These are phyloP conservation scores for Scytalidium sp. DNA, from an alignment of 2,329 filamentous ascomycete species.

Conservation along the genomic window DNA sequence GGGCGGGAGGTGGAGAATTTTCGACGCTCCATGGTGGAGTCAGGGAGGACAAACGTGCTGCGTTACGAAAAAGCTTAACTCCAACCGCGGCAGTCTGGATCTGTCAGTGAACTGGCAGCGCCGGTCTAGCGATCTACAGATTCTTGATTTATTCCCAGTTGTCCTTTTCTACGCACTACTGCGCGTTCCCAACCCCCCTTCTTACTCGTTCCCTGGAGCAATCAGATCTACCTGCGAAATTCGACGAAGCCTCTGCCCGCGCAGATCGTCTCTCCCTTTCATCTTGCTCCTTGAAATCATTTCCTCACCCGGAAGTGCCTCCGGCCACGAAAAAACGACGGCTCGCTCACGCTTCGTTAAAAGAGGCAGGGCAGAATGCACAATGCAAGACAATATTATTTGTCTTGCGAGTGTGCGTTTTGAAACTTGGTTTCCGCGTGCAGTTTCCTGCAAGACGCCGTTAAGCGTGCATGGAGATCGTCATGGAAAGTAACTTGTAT, in stretches of 20 bases:
- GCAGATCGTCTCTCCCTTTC: not conserved
- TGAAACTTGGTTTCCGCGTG: not conserved
- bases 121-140: too few species aligned
- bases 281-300: not conserved
- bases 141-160: too few species aligned
- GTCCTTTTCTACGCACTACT: too few species aligned
- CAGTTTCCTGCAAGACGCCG: not conserved
- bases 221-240: too few species aligned
- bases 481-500: not conserved
- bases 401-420: not conserved
- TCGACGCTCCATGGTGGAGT: not conserved
- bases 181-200: too few species aligned
- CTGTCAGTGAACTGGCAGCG: too few species aligned
- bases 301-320: not conserved
- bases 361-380: not conserved
- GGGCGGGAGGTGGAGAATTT: not conserved
- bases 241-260: too few species aligned
- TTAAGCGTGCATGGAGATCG: not conserved
- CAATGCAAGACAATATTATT: not conserved
- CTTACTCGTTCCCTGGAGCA: too few species aligned
- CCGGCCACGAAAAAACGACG: not conserved
- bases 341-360: not conserved
- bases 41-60: not conserved
- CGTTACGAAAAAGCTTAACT: not conserved
- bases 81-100: not conserved